Conservation (phyloP, 345 rosid species). For the Citrus sinensis region DNA sequence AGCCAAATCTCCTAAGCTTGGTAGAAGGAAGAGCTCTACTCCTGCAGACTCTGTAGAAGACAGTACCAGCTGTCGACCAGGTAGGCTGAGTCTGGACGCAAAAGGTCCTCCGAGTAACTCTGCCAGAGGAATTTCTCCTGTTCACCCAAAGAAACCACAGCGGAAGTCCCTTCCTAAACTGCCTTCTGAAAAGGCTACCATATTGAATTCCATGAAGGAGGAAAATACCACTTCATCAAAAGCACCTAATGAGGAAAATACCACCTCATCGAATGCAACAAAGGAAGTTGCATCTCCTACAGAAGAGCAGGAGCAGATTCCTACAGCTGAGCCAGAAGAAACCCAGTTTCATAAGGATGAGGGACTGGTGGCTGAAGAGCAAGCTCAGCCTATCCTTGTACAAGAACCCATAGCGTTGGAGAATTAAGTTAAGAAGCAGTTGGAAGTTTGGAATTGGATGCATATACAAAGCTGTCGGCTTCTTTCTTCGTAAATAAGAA, state of each 20-base stretch:
- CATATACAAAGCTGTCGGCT: slow-evolving; percentile 18
- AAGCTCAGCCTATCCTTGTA: slow-evolving; percentile 29
- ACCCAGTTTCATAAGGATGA: slow-evolving; percentile 26
- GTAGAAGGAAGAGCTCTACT: slow-evolving; percentile 62
- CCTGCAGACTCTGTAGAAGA: slow-evolving; percentile 50
- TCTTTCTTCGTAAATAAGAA: slow-evolving; percentile 30
- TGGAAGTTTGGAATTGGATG: slow-evolving; percentile 12
- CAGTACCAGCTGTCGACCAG: slow-evolving; percentile 22
- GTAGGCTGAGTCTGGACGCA: slow-evolving; percentile 77
- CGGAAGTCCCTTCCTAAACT: slow-evolving; percentile 85
- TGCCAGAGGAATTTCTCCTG: slow-evolving; percentile 47
- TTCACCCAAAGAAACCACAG: slow-evolving; percentile 53
- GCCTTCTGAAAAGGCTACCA: slow-evolving; percentile 73
- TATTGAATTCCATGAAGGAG: slow-evolving; percentile 24
- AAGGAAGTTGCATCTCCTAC: slow-evolving; percentile 22
- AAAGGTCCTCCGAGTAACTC: slow-evolving; percentile 35
- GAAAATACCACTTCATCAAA: slow-evolving; percentile 15
- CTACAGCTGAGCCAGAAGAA: slow-evolving; percentile 29
- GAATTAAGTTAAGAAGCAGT: slow-evolving; percentile 22
- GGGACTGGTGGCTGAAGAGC: slow-evolving; percentile 28
- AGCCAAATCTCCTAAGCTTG: slow-evolving; percentile 97
- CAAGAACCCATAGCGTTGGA: slow-evolving; percentile 38
- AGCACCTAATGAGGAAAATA: slow-evolving; percentile 19
- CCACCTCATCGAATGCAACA: slow-evolving; percentile 2
- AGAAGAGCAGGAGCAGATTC: slow-evolving; percentile 29